A percentile compares a stretch with the other conserved stretches of the same genome.
phyloP scores from a whole-genome alignment of 169 alveolate genomes.

The Plasmodium sp. region DNA sequence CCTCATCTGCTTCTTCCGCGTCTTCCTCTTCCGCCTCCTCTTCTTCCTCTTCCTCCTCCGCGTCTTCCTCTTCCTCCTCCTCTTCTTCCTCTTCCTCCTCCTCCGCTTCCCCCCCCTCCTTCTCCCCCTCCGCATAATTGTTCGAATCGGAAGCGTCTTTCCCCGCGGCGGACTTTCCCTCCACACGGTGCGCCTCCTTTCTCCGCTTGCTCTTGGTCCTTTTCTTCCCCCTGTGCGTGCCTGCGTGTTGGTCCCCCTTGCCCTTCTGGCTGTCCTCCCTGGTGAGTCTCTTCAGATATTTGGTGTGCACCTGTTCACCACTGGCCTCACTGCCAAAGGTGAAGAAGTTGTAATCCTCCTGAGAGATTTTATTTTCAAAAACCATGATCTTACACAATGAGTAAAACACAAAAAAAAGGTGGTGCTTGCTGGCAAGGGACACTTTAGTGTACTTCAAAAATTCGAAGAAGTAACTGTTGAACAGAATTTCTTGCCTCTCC shows the following conservation, averaged over 20 bases:
- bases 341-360: conserved; percentile 67
- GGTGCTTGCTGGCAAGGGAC: conserved; percentile 69
- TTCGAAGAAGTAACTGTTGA: conserved; percentile 55
- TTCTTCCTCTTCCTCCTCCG: neutral
- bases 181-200: neutral
- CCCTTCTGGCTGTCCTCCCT: neutral
- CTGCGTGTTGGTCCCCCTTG: neutral
- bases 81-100: conserved; percentile 37
- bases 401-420: conserved; percentile 47
- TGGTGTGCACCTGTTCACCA: conserved; percentile 50
- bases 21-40: neutral
- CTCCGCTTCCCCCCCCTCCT: neutral
- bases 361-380: conserved; percentile 60
- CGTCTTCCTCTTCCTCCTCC: conserved; percentile 3
- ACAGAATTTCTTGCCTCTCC: conserved; percentile 64
- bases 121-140: neutral
- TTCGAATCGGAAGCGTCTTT: conserved; percentile 2
- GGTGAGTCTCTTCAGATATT: conserved; percentile 27
- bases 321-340: conserved; percentile 13
- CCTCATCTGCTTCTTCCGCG: neutral
- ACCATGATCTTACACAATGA: conserved; percentile 69
- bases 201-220: neutral
- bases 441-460: conserved; percentile 61
- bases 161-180: neutral
- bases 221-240: neutral